Evolutionary conservation across 305 asterid genomes (phyloP), one percentile per base, ranked within the genome.

Genomic region (Fraxinus xanthoxyloides): DNA sequence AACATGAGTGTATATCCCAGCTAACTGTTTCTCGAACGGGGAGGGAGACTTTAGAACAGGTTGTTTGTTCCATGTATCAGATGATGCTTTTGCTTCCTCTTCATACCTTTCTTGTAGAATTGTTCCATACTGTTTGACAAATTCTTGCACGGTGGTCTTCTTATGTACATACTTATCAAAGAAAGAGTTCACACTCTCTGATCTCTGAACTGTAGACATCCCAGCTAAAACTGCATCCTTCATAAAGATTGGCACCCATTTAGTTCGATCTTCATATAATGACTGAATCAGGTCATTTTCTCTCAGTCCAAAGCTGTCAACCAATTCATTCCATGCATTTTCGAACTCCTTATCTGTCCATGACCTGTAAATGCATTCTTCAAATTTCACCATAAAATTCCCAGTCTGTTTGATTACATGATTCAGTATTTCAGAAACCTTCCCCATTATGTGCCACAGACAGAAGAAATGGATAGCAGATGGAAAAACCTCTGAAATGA

Each of bases 41-140:
- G 99, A 97, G 8, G 98, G 99, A 73, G 99, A 97, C 85, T 88
- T 95, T 87, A 97, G 86, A 69, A 93, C 89, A 15, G 97, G 98
- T 88, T 87, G 98, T 80, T 90, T 95, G 85, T 91, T 92, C 94
- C 92, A 95, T 36, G 96, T 95, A 85, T 95, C 98, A 69, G 89
- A 93, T 82, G 92, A 89, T 79, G 97, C 97, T 89, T 92, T 95
- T 7, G 97, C 96, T 86, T 93, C 99, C 84, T 97, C 99, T 88
- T 97, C 98, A 36, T 93, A 92, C 87, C 99, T 88, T 82, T 94
- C 97, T 77, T 90, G 97, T 83, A 94, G 79, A 80, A 97, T 92
- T 19, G 91, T 78, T 72, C 89, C 98, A 80, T 97, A 97, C 81
- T 90, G 98, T 84, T 90, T 94, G 38, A 93, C 81, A 80, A 97